Evolutionary conservation across 441 rosid genomes (phyloP), one percentile per base, ranked within the genome.

Genomic region (Populus tomentosa): DNA sequence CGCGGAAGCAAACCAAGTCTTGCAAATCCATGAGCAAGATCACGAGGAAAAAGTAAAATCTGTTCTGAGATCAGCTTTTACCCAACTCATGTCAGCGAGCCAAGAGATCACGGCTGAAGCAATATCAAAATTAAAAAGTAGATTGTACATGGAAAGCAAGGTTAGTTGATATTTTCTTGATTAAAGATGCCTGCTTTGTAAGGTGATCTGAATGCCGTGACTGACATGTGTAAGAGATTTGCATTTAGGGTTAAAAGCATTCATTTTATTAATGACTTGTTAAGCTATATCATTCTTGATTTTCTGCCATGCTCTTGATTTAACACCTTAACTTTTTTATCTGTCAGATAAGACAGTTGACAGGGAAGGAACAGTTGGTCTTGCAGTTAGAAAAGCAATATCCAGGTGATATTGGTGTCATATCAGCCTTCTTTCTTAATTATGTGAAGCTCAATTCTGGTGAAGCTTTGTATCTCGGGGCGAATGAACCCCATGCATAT

Each of bases 401-500:
- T 76, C 91, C 95, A 61, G 88, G 76, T 59, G 95, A 89, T 76
- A 80, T 88, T 11, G 97, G 97, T 72, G 90, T 92, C 23, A 78
- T 88, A 71, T 87, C 95, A 24, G 89, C 92, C n/a, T 89, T 92
- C 81, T 80, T 92, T 76, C 83, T 92, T 38, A 92, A 92, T 77
- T 82, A 91, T 53, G 92, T 92, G 78, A 91, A 83, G 88, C 91
- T 92, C 68, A 87, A 83, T 73, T 90, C 94, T 10, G 97, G 97
- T 73, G 90, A 92, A 90, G 97, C 95, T 68, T 82, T 92, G 80
- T 91, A 86, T 83, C 90, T 92, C 10, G 92, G 92, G 75, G 89
- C 92, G 69, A 89, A 92, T 81, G 94, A 91, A 80, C 97, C 92
- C 18, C 97, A 92, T 79, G 97, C 97, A 0, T 92, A 91, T 72